These are phyloP conservation scores for Colletotrichum scovillei DNA, from an alignment of 2,329 filamentous ascomycete genomes.

Conservation along the genomic window DNA sequence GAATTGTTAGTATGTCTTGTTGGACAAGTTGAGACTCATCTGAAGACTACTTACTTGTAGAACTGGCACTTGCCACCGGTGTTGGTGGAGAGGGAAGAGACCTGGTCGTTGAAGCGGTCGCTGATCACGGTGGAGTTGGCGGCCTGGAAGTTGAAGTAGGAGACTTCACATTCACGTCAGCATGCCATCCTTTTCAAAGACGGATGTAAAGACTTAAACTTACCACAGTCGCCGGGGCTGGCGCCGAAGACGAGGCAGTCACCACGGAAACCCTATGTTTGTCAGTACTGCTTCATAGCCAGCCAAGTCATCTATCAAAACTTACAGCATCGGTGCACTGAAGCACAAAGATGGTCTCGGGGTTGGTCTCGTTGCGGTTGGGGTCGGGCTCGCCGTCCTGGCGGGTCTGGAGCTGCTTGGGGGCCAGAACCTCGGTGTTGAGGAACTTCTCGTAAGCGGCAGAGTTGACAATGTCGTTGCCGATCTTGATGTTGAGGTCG, in stretches of 20 bases:
- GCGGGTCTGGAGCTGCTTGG: neutral
- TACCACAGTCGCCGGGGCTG: conserved; percentile 15
- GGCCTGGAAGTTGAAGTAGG: conserved; percentile 19
- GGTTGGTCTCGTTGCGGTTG: conserved; percentile 24
- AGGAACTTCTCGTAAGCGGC: conserved; percentile 16
- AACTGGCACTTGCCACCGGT: conserved; percentile 30
- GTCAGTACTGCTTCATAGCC: neutral
- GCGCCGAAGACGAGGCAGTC: conserved; percentile 25
- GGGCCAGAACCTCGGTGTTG: neutral
- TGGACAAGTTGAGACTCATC: neutral
- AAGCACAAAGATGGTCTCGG: conserved; percentile 18
- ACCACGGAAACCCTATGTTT: conserved; percentile 24
- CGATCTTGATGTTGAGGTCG: neutral
- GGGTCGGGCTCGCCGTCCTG: conserved; percentile 23
- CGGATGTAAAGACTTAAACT: neutral
- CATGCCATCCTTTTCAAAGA: no score
- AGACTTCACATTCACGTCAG: neutral
- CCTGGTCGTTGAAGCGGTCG: conserved; percentile 20
- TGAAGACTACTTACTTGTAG: conserved; percentile 7
- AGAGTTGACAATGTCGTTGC: conserved; percentile 3
- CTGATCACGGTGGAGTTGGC: conserved; percentile 16
- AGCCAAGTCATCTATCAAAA: no score
- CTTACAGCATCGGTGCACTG: conserved; percentile 18
- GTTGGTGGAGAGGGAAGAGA: conserved; percentile 24
- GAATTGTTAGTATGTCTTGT: neutral